phyloP scores from a whole-genome alignment of 1,284 basidiomycete genomes.

The Paramarasmius palmivorus region DNA sequence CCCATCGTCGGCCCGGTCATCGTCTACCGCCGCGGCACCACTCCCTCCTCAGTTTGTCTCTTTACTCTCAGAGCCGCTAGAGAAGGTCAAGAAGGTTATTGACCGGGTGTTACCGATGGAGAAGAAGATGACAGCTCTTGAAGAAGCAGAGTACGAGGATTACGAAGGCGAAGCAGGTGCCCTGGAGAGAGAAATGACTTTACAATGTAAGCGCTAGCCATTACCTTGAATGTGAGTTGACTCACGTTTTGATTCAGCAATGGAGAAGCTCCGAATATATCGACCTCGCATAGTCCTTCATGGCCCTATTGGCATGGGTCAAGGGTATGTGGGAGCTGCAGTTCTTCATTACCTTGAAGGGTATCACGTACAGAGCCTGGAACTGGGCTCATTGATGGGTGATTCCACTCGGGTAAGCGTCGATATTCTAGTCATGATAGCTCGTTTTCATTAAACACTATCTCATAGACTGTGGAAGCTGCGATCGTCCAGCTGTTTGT shows the following conservation, averaged over 20 bases:
- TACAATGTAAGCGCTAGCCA: conserved; percentile 67
- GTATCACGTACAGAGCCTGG: conserved; percentile 92
- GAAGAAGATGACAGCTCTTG: conserved; percentile 80
- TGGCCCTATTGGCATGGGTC: conserved; percentile 88
- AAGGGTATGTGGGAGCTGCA: conserved; percentile 87
- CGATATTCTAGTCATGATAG: background rate
- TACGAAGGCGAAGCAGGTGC: conserved; percentile 69
- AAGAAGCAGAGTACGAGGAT: conserved; percentile 93
- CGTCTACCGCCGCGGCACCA: conserved; percentile 82
- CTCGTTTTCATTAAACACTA: background rate
- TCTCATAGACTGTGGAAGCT: conserved; percentile 82
- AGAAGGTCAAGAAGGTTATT: conserved; percentile 72
- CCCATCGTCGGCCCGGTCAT: conserved; percentile 92
- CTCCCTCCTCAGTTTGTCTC: conserved; percentile 88
- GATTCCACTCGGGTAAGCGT: conserved; percentile 82
- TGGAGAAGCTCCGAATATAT: conserved; percentile 90
- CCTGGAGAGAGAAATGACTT: conserved; percentile 80
- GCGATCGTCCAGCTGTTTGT: conserved; percentile 95
- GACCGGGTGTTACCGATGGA: conserved; percentile 68
- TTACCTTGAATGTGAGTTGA: conserved; percentile 10
- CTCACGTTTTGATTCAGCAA: conserved; percentile 51
- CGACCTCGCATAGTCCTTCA: conserved; percentile 88
- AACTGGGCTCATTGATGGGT: conserved; percentile 86
- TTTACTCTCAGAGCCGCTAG: conserved; percentile 70
- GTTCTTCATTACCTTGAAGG: conserved; percentile 94